Conservation (phyloP, 2,329 filamentous ascomycete genomes). For the Colletotrichum lindemuthianum region DNA sequence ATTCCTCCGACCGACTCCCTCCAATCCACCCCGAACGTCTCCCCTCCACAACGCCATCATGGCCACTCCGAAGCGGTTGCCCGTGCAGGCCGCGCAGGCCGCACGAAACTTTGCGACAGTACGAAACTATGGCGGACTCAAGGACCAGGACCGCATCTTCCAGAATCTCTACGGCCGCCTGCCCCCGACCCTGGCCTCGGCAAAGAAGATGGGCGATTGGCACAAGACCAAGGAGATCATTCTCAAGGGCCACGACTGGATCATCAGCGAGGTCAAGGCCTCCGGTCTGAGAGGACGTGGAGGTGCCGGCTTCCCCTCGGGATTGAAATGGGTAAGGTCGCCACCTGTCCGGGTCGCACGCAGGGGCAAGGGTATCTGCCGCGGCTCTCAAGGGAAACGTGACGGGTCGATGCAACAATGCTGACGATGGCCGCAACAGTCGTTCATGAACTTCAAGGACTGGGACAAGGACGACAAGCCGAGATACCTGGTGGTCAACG, state of each 20-base stretch:
- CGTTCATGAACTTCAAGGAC: slow-evolving; percentile 99
- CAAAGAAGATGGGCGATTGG: slow-evolving; percentile 99
- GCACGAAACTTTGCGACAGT: slow-evolving; percentile 74
- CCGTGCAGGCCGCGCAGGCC: slow-evolving; percentile 36
- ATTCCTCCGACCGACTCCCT: slow-evolving; percentile 44
- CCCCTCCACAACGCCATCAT: slow-evolving; percentile 44
- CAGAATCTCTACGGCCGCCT: slow-evolving; percentile 97
- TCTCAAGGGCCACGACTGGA: slow-evolving; percentile 97
- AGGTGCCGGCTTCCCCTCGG: slow-evolving; percentile 97
- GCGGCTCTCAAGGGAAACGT: slow-evolving; percentile 24
- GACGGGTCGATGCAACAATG: background rate
- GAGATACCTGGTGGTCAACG: slow-evolving; percentile 96
- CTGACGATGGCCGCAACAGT: slow-evolving; percentile 60
- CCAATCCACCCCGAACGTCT: slow-evolving; percentile 39
- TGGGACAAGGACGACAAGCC: slow-evolving; percentile 99
- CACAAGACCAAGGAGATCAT: slow-evolving; percentile 99
- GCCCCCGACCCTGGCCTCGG: slow-evolving; percentile 89
- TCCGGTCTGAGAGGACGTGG: slow-evolving; percentile 95
- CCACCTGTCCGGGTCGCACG: slow-evolving; percentile 1
- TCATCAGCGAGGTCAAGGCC: slow-evolving; percentile 96
- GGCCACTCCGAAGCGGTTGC: slow-evolving; percentile 53
- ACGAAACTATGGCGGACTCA: slow-evolving; percentile 83
- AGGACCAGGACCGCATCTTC: slow-evolving; percentile 98
- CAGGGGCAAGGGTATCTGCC: background rate
- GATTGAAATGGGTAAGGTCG: slow-evolving; percentile 92